Conservation (phyloP, 768 basidiomycete species). For the Scleroderma citrinum region DNA sequence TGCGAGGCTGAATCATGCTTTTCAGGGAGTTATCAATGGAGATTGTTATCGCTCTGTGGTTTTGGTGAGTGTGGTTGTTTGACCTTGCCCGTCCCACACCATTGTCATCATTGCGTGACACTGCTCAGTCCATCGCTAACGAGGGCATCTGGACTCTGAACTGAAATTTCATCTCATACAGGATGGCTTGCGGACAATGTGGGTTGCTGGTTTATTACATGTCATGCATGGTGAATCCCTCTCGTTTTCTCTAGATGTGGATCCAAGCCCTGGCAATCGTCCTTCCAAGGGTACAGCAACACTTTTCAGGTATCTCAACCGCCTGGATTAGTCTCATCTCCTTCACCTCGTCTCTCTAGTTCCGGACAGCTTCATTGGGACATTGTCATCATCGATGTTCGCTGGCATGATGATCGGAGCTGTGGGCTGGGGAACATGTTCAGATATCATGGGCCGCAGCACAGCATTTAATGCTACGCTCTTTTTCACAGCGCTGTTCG, state of each 20-base stretch:
- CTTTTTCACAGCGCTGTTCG: slow-evolving; percentile 86
- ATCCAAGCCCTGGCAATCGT: slow-evolving; percentile 88
- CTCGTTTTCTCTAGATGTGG: slow-evolving; percentile 68
- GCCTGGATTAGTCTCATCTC: slow-evolving; percentile 4
- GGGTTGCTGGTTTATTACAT: slow-evolving; percentile 16
- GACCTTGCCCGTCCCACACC: neutral
- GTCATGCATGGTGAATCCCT: slow-evolving; percentile 12
- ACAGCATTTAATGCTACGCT: slow-evolving; percentile 91
- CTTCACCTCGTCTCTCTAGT: slow-evolving; percentile 37
- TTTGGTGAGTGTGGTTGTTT: slow-evolving; percentile 56
- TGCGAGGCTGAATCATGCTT: neutral
- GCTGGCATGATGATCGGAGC: slow-evolving; percentile 98
- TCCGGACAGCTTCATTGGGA: slow-evolving; percentile 70
- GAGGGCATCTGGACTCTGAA: no score
- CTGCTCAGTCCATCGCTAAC: no score
- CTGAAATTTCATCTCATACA: slow-evolving; percentile 21
- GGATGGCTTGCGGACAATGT: slow-evolving; percentile 96
- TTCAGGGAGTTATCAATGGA: slow-evolving; percentile 74
- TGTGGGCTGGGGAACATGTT: slow-evolving; percentile 88
- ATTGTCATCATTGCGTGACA: neutral
- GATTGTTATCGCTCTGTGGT: slow-evolving; percentile 75
- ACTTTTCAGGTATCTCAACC: slow-evolving; percentile 60
- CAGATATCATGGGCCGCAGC: slow-evolving; percentile 84
- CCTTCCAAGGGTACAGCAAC: slow-evolving; percentile 91
- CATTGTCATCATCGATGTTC: slow-evolving; percentile 84